Evolutionary conservation across 2,329 filamentous ascomycete genomes (phyloP), one percentile per base, ranked within the genome.

Genomic region (Apiospora sp.): DNA sequence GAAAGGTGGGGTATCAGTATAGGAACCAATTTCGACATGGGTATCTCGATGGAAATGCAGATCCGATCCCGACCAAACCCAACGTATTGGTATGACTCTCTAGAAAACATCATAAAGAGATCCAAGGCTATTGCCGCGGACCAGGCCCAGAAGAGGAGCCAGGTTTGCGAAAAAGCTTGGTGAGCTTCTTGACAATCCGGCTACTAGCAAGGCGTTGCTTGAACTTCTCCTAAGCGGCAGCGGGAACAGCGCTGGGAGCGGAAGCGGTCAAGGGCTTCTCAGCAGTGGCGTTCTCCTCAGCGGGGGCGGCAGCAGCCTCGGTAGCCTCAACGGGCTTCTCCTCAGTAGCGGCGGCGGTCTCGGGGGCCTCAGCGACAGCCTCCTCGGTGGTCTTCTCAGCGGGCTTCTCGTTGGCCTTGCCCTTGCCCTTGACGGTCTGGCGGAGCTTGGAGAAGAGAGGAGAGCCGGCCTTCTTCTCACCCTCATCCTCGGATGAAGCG

Each of bases 401-500:
- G 44, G 61, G 68, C 46, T 71, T 70, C 74, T 80, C 78, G 61
- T 78, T 78, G 22, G 74, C 74, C 71, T 78, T 76, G 61, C 73
- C 74, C 79, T 81, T 81, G 64, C 76, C 76, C 79, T 81, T 81
- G 1, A 82, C 78, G 7, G 80, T 82, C 75, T 82, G 80, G 72
- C 80, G 80, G 79, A 91, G 83, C 87, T 90, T 90, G 74, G 88
- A 90, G 86, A 91, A 91, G 77, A 84, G 81, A 71, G 87, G 84
- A 72, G 86, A 85, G 75, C 54, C 27, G 86, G 87, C 86, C 74
- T 81, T 78, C 85, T 89, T 89, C 83, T 90, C 87, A 76, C 89
- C 87, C 80, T 93, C 92, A 78, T 90, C 87, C 75, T 92, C 92
- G 1, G 88, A 88, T 48, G 84, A 79, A 67, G 85, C 81, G 34